phyloP scores from a whole-genome alignment of 2,329 filamentous ascomycete species.

The Penicillium sp. region DNA sequence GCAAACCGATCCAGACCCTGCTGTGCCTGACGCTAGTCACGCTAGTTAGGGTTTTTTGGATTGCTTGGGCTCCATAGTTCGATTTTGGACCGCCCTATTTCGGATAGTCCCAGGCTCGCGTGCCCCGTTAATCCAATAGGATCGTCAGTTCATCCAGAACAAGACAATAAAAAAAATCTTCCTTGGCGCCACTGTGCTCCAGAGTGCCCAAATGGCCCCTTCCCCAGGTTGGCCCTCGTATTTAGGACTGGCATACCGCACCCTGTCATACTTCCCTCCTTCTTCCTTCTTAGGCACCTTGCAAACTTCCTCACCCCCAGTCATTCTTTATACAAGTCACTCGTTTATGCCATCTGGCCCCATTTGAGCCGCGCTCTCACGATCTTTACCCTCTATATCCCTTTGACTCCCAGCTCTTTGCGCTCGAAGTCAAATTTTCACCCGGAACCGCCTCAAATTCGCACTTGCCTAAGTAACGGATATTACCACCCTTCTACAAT shows the following conservation, averaged over 20 bases:
- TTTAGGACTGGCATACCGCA: constrained; percentile 21
- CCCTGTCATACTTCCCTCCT: constrained; percentile 19
- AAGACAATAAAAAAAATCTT: neutral
- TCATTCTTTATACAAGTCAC: constrained; percentile 17
- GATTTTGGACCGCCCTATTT: constrained; percentile 19
- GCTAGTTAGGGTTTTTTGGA: constrained; percentile 7
- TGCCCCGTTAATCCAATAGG: constrained; percentile 13
- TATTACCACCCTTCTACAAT: neutral
- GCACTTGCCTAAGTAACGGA: neutral
- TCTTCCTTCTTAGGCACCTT: constrained; percentile 13
- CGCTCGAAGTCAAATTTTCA: constrained; percentile 10
- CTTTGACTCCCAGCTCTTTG: constrained; percentile 29
- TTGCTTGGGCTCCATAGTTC: constrained; percentile 20
- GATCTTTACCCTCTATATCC: constrained; percentile 21
- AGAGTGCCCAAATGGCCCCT: constrained; percentile 3
- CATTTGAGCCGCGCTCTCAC: constrained; percentile 31
- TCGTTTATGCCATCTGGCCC: constrained; percentile 8
- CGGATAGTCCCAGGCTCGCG: constrained; percentile 19
- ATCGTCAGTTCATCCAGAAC: neutral
- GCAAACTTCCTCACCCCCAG: constrained; percentile 19
- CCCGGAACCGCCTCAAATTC: constrained; percentile 2
- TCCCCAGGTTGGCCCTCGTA: constrained; percentile 16
- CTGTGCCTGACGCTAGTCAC: constrained; percentile 1
- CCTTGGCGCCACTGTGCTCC: constrained; percentile 3
- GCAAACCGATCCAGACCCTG: constrained; percentile 6